Evolutionary conservation across 257 asterid genomes (phyloP), one percentile per base, ranked within the genome.

Genomic region (Hygrophila difformis): DNA sequence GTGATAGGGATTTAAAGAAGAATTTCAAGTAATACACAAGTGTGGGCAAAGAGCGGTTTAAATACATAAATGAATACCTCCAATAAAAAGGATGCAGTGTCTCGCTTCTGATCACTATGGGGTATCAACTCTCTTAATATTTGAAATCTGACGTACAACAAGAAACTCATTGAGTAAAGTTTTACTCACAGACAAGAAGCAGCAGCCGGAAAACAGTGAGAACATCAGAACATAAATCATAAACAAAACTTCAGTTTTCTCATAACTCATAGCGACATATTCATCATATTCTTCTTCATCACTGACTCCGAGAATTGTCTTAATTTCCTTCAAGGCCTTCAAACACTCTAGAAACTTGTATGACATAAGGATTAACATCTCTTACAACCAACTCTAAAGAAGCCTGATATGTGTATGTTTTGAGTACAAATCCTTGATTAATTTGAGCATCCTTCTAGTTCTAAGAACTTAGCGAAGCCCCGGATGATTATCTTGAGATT

Each of bases 111-210:
- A 58, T 81, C 82, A 35, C 82, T 51, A 39, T 75, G 43, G 15
- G 93, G 93, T 62, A 81, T 78, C 62, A 81, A 60, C 33, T 72
- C 79, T 72, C 93, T 72, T 72, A 81, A 65, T 39, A 65, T 57
- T 62, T 75, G 93, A 70, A 71, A 81, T 53, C 93, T 81, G 72
- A 29, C 22, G 39, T 15, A 15, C 5, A n/a, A 9, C 6, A 35
- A 58, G 31, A 49, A 57, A 39, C 8, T 7, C 20, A 15, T 22
- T n/a, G n/a, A n/a, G n/a, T n/a, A n/a, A n/a, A n/a, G n/a, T n/a
- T 37, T 58, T 33, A 15, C 16, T 28, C 15, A 12, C 2, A 16
- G 23, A 48, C 38, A 3, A 10, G 8, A 12, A 18, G 2, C 18
- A 35, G 4, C 6, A 38, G 23, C 57, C 9, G 20, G 9, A 53